These are phyloP conservation scores for Alternaria ventricosa DNA, from an alignment of 2,329 filamentous ascomycete genomes.

Conservation along the genomic window DNA sequence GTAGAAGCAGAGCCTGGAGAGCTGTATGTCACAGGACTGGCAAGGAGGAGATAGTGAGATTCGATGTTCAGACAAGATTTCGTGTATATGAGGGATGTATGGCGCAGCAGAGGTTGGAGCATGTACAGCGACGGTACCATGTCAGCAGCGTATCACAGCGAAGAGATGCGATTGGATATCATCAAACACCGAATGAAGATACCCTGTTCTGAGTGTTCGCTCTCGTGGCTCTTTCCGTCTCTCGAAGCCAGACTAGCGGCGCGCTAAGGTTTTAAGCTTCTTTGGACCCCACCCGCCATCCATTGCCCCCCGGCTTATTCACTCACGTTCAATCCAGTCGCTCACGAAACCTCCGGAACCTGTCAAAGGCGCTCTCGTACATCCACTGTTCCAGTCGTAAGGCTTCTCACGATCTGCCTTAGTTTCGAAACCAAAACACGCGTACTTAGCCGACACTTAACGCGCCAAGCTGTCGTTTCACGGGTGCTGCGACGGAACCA, in stretches of 20 bases:
- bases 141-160: not conserved
- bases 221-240: not conserved
- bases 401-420: constrained; percentile 7
- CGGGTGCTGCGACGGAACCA: constrained; percentile 13
- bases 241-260: constrained; percentile 8
- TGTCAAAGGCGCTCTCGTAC: constrained; percentile 8
- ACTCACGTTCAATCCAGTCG: not conserved
- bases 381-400: constrained; percentile 14
- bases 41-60: constrained; percentile 28
- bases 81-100: not conserved
- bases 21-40: constrained; percentile 70
- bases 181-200: not conserved
- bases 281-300: constrained; percentile 4
- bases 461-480: constrained; percentile 12
- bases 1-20: constrained; percentile 74
- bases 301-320: not conserved
- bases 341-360: constrained; percentile 6
- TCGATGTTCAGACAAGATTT: not conserved
- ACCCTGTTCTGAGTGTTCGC: not conserved
- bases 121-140: not conserved
- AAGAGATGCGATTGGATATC: not conserved
- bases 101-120: not conserved
- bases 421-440: constrained; percentile 34
- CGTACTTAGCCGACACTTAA: constrained; percentile 10
- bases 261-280: constrained; percentile 13